These are phyloP conservation scores for Peniophora sp. DNA, from an alignment of 1,284 basidiomycete species.

Conservation along the genomic window DNA sequence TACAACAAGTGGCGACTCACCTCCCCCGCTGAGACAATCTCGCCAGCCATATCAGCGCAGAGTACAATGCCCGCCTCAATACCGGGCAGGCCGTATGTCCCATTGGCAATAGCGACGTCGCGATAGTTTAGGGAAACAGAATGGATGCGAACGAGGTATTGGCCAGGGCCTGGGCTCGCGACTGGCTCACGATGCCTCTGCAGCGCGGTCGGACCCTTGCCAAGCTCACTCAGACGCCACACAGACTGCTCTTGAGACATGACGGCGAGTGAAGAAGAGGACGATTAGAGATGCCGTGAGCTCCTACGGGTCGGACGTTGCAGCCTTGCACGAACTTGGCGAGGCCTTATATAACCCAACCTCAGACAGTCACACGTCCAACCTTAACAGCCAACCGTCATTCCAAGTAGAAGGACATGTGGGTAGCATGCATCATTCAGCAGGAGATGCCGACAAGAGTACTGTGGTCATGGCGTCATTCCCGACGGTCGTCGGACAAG, in stretches of 20 bases:
- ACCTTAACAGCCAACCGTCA: no score
- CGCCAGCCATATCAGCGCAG: constrained; percentile 56
- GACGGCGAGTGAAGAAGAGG: no score
- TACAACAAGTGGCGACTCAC: constrained; percentile 46
- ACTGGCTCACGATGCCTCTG: constrained; percentile 18
- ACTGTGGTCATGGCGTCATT: no score
- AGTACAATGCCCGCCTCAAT: constrained; percentile 34
- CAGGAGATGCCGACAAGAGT: no score
- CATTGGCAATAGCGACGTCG: constrained; percentile 31
- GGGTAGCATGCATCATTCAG: no score
- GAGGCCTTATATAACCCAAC: no score
- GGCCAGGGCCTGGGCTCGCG: constrained; percentile 24
- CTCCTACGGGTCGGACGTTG: no score
- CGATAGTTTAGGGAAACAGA: constrained; percentile 44
- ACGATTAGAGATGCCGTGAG: no score
- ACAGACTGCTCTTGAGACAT: neutral
- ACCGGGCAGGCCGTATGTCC: constrained; percentile 20
- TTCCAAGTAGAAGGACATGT: no score
- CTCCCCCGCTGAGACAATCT: constrained; percentile 35
- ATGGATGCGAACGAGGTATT: constrained; percentile 43
- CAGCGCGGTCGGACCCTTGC: neutral
- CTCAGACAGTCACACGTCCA: no score
- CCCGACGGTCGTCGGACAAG: no score
- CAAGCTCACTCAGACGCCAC: neutral
- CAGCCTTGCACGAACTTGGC: no score